Evolutionary conservation across 257 asterid species (phyloP).

Genomic region (Solanum chaucha): DNA sequence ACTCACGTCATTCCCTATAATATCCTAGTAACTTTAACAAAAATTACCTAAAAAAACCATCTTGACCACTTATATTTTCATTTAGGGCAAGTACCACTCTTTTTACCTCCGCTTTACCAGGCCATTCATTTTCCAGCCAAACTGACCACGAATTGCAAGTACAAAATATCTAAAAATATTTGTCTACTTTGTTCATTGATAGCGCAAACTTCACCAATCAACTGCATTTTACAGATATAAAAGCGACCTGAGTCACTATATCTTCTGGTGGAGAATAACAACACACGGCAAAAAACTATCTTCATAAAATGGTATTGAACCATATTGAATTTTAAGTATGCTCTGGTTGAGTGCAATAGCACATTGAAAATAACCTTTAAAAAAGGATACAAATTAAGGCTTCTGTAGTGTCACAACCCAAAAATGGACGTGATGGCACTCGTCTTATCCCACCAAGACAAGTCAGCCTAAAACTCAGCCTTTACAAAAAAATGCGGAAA

Average conservation of each 20-base stretch:
- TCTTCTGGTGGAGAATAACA: neutral
- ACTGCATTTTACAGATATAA: neutral
- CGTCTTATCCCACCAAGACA: too few relatives aligned
- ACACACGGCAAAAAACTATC: neutral
- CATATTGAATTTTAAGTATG: neutral
- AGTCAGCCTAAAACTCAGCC: too few relatives aligned
- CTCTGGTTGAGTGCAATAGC: neutral
- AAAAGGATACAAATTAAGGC: neutral
- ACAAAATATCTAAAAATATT: neutral
- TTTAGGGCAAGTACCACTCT: too few relatives aligned
- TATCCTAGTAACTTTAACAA: too few relatives aligned
- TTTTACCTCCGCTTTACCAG: too few relatives aligned
- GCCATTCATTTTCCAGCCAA: neutral
- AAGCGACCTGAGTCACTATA: neutral
- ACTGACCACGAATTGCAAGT: neutral
- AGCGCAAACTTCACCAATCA: neutral
- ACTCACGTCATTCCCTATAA: too few relatives aligned
- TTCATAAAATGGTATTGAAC: neutral
- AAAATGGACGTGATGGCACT: too few relatives aligned
- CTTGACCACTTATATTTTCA: too few relatives aligned
- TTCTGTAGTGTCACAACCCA: too few relatives aligned
- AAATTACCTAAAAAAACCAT: too few relatives aligned
- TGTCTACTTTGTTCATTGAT: neutral
- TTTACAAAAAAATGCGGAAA: too few relatives aligned
- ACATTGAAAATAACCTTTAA: neutral